Evolutionary conservation across 2,329 filamentous ascomycete genomes (phyloP).

Genomic region (Claviceps sp.): DNA sequence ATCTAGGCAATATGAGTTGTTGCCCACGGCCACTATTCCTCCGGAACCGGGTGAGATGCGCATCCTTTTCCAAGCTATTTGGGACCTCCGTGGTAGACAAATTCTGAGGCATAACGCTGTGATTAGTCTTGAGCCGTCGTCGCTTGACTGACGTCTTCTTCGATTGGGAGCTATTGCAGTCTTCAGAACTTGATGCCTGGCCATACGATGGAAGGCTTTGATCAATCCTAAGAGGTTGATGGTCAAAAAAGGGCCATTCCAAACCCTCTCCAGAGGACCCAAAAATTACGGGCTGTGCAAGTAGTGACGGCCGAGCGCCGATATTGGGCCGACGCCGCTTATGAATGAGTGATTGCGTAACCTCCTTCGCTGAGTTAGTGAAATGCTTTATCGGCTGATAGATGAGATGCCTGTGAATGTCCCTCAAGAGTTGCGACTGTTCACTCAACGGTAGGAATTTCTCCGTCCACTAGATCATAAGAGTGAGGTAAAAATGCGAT

Average conservation of each 20-base stretch:
- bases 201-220: constrained; percentile 19
- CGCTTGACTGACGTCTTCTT: constrained; percentile 18
- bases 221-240: constrained; percentile 13
- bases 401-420: background rate
- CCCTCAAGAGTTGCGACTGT: background rate
- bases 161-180: constrained; percentile 15
- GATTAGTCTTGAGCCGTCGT: constrained; percentile 16
- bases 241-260: constrained; percentile 8
- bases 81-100: constrained; percentile 5
- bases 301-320: constrained; percentile 11
- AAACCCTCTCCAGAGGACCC: constrained; percentile 8
- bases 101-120: constrained; percentile 18
- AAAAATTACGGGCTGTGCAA: constrained; percentile 10
- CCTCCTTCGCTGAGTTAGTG: constrained; percentile 25
- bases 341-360: constrained; percentile 14
- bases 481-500: background rate
- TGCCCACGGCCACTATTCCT: constrained; percentile 6
- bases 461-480: background rate
- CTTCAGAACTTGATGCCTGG: constrained; percentile 16
- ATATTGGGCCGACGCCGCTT: constrained; percentile 17
- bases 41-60: background rate
- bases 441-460: background rate
- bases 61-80: background rate
- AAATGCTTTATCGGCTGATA: constrained; percentile 7
- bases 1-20: constrained; percentile 11